Percentiles rank a stretch among this genome's conserved stretches.
Conservation (phyloP, 2,329 filamentous ascomycete species). For the Pestalotiopsis sp. region DNA sequence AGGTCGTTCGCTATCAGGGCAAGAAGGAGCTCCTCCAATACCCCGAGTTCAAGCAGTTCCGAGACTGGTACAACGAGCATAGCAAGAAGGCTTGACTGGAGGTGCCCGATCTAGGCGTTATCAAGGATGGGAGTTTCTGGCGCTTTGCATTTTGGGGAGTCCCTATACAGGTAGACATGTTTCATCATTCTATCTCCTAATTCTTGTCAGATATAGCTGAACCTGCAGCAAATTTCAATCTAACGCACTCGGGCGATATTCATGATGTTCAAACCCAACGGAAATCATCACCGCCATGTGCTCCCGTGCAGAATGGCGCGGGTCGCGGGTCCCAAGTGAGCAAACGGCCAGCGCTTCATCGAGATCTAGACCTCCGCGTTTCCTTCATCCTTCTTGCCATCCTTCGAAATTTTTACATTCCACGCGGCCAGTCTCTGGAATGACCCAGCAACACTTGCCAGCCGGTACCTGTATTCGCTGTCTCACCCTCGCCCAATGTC, state of each 20-base stretch:
- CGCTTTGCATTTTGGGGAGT: not conserved
- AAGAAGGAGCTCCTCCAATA: conserved; percentile 74
- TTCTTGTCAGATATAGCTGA: not conserved
- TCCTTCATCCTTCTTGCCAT: not conserved
- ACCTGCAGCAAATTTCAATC: conserved; percentile 1
- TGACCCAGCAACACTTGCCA: not conserved
- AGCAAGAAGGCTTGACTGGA: conserved; percentile 20
- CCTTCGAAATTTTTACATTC: not conserved
- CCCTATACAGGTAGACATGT: conserved; percentile 24
- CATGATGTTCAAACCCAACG: not conserved
- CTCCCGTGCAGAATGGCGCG: not conserved
- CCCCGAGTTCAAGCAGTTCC: conserved; percentile 78
- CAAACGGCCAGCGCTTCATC: not conserved
- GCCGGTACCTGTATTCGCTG: conserved; percentile 9
- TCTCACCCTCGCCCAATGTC: conserved; percentile 14
- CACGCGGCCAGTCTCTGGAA: not conserved
- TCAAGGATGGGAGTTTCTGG: conserved; percentile 5
- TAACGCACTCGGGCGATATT: not conserved
- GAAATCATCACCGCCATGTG: not conserved
- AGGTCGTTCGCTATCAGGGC: conserved; percentile 85
- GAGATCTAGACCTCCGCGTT: not conserved
- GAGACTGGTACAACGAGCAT: conserved; percentile 64
- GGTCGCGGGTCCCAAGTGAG: not conserved
- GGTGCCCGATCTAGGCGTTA: conserved; percentile 6
- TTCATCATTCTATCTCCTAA: conserved; percentile 1